phyloP scores from a whole-genome alignment of 2,329 filamentous ascomycete genomes.

The Biscogniauxia marginata region DNA sequence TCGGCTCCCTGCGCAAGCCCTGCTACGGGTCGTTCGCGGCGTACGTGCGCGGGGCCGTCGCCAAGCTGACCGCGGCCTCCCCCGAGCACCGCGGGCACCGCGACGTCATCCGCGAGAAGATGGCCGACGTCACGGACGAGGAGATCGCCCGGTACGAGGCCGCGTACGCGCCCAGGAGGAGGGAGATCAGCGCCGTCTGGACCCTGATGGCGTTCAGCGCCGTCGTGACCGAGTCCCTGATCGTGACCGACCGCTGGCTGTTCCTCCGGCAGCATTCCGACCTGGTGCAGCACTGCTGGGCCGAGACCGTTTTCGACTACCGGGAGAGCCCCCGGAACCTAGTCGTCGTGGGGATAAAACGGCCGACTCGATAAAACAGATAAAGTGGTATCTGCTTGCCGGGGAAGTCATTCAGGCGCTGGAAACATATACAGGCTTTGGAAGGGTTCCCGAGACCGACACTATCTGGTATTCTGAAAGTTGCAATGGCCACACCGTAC shows the following conservation, averaged over 20 bases:
- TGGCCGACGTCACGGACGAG: slow-evolving; percentile 69
- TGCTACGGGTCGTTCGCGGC: slow-evolving; percentile 73
- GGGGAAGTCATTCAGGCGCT: too few species aligned
- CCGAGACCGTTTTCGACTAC: slow-evolving; percentile 92
- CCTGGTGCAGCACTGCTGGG: slow-evolving; percentile 75
- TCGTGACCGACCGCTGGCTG: slow-evolving; percentile 87
- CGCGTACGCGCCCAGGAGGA: slow-evolving; percentile 64
- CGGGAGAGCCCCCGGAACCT: slow-evolving; percentile 81
- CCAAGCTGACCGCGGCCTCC: slow-evolving; percentile 63
- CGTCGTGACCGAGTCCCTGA: slow-evolving; percentile 81
- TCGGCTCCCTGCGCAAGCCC: slow-evolving; percentile 78
- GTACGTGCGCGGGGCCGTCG: slow-evolving; percentile 79
- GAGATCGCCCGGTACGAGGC: slow-evolving; percentile 71
- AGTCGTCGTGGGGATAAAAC: slow-evolving; percentile 89
- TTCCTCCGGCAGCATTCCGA: slow-evolving; percentile 77
- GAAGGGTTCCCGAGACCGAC: too few species aligned
- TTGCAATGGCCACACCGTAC: too few species aligned
- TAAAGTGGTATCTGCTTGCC: too few species aligned
- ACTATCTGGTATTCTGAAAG: too few species aligned
- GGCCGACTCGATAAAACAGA: slow-evolving; percentile 24
- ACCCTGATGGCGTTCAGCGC: slow-evolving; percentile 95
- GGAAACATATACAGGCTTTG: too few species aligned
- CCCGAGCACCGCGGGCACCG: slow-evolving; percentile 55
- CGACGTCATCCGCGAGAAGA: slow-evolving; percentile 61
- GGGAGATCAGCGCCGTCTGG: slow-evolving; percentile 86